A percentile compares a stretch with the other conserved stretches of the same genome.
Evolutionary conservation across 2,329 filamentous ascomycete genomes (phyloP).

Genomic region (Penicillium sp.): DNA sequence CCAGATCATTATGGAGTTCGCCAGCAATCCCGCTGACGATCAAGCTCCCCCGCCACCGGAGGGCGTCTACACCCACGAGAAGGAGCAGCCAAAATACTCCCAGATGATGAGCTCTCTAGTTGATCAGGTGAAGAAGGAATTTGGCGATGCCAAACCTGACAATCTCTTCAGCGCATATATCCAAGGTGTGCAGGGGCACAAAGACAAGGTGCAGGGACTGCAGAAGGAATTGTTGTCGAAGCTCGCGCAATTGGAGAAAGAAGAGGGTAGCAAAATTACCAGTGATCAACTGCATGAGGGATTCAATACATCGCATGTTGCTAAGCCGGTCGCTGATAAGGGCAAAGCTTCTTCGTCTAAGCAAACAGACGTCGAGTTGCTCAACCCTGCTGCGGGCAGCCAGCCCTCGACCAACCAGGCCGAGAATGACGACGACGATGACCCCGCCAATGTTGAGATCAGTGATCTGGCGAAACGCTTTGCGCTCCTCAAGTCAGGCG

Average conservation of each 20-base stretch:
- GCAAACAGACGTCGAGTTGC: conserved; percentile 59
- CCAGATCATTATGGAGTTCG: conserved; percentile 79
- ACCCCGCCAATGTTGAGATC: conserved; percentile 72
- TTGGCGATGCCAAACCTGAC: conserved; percentile 69
- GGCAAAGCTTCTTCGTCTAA: conserved; percentile 46
- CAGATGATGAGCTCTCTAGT: conserved; percentile 98
- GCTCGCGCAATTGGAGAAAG: conserved; percentile 76
- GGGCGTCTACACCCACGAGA: conserved; percentile 72
- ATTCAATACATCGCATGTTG: conserved; percentile 81
- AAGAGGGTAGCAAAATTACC: conserved; percentile 86
- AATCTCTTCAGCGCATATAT: conserved; percentile 73
- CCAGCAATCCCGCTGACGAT: conserved; percentile 67
- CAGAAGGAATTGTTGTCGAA: conserved; percentile 72
- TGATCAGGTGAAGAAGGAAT: conserved; percentile 84
- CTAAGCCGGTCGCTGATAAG: conserved; percentile 56
- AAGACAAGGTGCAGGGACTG: conserved; percentile 71
- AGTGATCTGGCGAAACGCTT: conserved; percentile 78
- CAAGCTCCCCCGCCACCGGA: conserved; percentile 72
- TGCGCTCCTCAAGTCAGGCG: conserved; percentile 69
- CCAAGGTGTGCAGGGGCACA: conserved; percentile 71
- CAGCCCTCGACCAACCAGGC: conserved; percentile 53
- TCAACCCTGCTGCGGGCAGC: conserved; percentile 62
- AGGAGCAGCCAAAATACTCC: conserved; percentile 78
- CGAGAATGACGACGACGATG: conserved; percentile 51
- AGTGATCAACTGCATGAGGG: conserved; percentile 85